phyloP scores from a whole-genome alignment of 208 protist genomes.

The Kentomonas sorsogonicus region DNA sequence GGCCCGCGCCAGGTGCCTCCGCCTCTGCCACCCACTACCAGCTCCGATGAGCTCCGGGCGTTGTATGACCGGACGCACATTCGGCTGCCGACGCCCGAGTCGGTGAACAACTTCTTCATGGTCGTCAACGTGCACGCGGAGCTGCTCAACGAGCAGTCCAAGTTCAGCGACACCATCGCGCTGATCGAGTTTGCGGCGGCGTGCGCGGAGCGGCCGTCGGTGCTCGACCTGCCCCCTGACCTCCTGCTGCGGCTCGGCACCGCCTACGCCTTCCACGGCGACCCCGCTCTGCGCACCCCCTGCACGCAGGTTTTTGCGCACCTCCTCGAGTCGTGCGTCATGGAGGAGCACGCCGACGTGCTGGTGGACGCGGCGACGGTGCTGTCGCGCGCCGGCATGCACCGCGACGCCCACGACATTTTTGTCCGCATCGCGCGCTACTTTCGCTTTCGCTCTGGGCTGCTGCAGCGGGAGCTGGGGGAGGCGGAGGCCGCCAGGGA shows the following conservation, averaged over 20 bases:
- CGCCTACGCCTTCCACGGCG: constrained; percentile 74
- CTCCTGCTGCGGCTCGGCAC: constrained; percentile 75
- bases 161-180: constrained; percentile 66
- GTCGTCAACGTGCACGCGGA: constrained; percentile 86
- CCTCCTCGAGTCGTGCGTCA: constrained; percentile 69
- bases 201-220: constrained; percentile 46
- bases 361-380: constrained; percentile 70
- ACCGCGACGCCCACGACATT: constrained; percentile 45
- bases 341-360: constrained; percentile 81
- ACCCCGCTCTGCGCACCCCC: too few relatives aligned
- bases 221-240: constrained; percentile 81
- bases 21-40: too few relatives aligned
- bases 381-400: constrained; percentile 69
- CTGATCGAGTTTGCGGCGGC: constrained; percentile 62
- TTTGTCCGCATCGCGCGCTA: constrained; percentile 67
- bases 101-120: constrained; percentile 79
- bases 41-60: too few relatives aligned
- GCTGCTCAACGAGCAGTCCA: constrained; percentile 79
- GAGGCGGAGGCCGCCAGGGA: constrained; percentile 15
- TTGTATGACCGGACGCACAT: too few relatives aligned
- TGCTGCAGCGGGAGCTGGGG: constrained; percentile 16
- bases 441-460: constrained; percentile 51
- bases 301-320: constrained; percentile 79
- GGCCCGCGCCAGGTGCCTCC: too few relatives aligned
- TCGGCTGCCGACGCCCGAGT: too few relatives aligned